A percentile compares a stretch with the other conserved stretches of the same genome.
Conservation (phyloP, 164 flowering plant genomes). For the Vitis cinerea region DNA sequence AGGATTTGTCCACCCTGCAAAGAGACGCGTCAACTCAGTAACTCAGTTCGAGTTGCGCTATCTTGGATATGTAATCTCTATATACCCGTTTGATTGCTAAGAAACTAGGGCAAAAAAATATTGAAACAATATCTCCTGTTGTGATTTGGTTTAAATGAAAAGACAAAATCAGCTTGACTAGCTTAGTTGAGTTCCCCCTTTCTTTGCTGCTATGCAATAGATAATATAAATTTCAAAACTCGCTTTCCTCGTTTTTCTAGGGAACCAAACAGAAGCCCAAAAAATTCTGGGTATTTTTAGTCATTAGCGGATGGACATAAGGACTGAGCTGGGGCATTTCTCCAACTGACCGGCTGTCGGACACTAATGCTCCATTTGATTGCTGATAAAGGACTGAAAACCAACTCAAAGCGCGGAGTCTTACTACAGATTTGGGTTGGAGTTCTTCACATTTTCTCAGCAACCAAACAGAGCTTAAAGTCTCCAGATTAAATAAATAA, state of each 20-base stretch:
- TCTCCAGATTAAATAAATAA: background rate
- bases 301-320: background rate
- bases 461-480: background rate
- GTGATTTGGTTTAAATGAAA: too few species aligned
- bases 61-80: too few species aligned
- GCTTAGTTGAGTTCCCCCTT: too few species aligned
- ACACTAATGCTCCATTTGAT: too few species aligned
- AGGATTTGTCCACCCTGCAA: conserved; percentile 21
- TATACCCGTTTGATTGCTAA: background rate
- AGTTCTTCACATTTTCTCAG: conserved; percentile 5
- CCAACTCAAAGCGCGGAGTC: too few species aligned
- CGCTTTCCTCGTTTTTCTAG: background rate
- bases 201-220: too few species aligned
- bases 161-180: too few species aligned
- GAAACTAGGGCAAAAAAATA: background rate
- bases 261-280: background rate
- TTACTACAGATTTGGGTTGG: too few species aligned
- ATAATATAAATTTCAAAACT: too few species aligned
- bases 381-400: too few species aligned
- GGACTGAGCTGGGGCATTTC: background rate
- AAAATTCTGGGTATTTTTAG: background rate
- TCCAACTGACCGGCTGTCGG: too few species aligned
- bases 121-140: too few species aligned
- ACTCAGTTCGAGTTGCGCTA: background rate
- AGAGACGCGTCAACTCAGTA: background rate